Conservation (phyloP, 257 asterid species). For the Craterostigma plantagineum region DNA sequence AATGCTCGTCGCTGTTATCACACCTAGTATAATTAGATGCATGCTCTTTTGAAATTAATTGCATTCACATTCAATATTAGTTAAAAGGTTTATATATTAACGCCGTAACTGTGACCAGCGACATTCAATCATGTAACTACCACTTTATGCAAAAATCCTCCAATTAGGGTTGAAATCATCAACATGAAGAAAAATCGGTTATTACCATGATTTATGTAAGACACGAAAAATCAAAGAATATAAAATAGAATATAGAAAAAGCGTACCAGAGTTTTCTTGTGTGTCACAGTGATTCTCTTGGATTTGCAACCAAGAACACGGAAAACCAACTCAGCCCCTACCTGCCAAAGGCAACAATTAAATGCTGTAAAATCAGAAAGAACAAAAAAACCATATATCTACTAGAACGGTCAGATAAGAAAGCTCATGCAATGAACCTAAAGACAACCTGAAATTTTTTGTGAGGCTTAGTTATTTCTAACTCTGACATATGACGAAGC, state of each 20-base stretch:
- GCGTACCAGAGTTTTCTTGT: constrained; percentile 88
- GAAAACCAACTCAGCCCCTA: constrained; percentile 64
- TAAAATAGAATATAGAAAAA: constrained; percentile 11
- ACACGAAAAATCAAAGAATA: constrained; percentile 3
- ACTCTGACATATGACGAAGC: constrained; percentile 98
- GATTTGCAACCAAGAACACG: constrained; percentile 98
- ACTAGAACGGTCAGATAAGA: constrained; percentile 2
- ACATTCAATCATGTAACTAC: too few relatives aligned
- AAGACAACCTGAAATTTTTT: constrained; percentile 77
- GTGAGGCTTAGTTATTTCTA: constrained; percentile 83
- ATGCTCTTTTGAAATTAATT: too few relatives aligned
- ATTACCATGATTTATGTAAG: not conserved
- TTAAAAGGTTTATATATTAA: too few relatives aligned
- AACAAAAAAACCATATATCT: not conserved
- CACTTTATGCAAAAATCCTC: too few relatives aligned
- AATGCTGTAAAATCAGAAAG: constrained; percentile 4
- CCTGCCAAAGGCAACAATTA: constrained; percentile 31
- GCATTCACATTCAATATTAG: too few relatives aligned
- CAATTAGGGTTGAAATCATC: too few relatives aligned
- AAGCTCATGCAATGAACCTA: constrained; percentile 8
- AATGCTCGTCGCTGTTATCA: too few relatives aligned
- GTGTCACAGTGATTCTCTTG: constrained; percentile 91
- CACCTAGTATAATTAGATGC: too few relatives aligned
- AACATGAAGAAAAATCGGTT: too few relatives aligned
- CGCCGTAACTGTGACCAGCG: too few relatives aligned